phyloP scores from a whole-genome alignment of 2,329 filamentous ascomycete species.

The Epichloe glyceriae region DNA sequence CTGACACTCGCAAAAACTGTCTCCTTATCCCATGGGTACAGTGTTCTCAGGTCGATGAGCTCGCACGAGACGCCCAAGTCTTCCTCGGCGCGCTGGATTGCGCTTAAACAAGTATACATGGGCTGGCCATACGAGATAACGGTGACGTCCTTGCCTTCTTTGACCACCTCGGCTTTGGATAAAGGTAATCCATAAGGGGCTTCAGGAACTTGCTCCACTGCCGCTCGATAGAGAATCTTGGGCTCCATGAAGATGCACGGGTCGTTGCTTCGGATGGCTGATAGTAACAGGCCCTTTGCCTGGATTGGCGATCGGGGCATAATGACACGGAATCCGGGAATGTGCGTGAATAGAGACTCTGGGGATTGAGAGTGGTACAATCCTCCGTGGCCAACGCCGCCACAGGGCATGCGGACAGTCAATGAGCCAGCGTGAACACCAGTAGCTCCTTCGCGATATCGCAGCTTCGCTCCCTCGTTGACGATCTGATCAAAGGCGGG shows the following conservation, averaged over 20 bases:
- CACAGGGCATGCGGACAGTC: slow-evolving; percentile 82
- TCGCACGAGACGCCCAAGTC: slow-evolving; percentile 67
- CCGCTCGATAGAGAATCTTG: slow-evolving; percentile 82
- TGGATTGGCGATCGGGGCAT: slow-evolving; percentile 77
- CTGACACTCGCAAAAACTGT: slow-evolving; percentile 69
- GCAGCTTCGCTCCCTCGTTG: slow-evolving; percentile 81
- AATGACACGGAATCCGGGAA: slow-evolving; percentile 74
- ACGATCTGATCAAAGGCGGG: slow-evolving; percentile 90
- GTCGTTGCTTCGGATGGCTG: slow-evolving; percentile 67
- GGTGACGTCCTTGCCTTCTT: slow-evolving; percentile 67
- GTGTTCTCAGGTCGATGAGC: slow-evolving; percentile 73
- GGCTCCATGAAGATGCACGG: slow-evolving; percentile 90
- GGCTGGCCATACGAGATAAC: slow-evolving; percentile 84
- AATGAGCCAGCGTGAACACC: slow-evolving; percentile 58
- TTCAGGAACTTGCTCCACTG: slow-evolving; percentile 80
- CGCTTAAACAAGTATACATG: slow-evolving; percentile 68
- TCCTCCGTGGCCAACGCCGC: slow-evolving; percentile 78
- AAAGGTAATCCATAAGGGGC: slow-evolving; percentile 72
- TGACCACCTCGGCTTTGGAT: slow-evolving; percentile 73
- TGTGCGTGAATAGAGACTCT: slow-evolving; percentile 76
- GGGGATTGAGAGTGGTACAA: slow-evolving; percentile 84
- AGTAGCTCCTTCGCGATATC: slow-evolving; percentile 56
- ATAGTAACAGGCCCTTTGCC: slow-evolving; percentile 74
- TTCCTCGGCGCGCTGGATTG: slow-evolving; percentile 61
- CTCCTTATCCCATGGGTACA: slow-evolving; percentile 85